Percentiles rank a stretch among this genome's conserved stretches.
Evolutionary conservation across 2,329 filamentous ascomycete genomes (phyloP).

Genomic region (Fusarium aywerte): DNA sequence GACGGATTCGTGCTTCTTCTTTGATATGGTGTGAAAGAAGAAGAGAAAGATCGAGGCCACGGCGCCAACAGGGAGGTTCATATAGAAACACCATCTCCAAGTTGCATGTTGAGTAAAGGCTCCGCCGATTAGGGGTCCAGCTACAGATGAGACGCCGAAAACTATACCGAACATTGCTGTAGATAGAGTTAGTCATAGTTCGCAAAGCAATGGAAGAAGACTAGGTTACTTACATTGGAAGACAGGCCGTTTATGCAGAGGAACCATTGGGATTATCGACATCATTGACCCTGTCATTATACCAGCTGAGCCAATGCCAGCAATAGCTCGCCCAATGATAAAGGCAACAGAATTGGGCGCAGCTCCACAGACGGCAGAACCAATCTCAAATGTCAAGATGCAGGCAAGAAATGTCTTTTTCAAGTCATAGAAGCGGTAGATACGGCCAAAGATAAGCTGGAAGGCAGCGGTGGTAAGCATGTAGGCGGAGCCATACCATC

Average conservation of each 20-base stretch:
- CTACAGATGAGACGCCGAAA: conserved; percentile 65
- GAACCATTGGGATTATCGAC: conserved; percentile 67
- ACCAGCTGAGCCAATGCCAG: conserved; percentile 66
- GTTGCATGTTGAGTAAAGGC: conserved; percentile 60
- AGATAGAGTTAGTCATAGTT: conserved; percentile 20
- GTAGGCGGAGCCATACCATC: conserved; percentile 72
- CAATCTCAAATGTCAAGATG: conserved; percentile 64
- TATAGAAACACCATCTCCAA: conserved; percentile 70
- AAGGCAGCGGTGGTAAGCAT: conserved; percentile 68
- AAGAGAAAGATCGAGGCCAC: conserved; percentile 61
- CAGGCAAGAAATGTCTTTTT: conserved; percentile 60
- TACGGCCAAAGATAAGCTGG: conserved; percentile 63
- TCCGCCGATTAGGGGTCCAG: conserved; percentile 65
- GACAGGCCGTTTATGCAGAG: conserved; percentile 68
- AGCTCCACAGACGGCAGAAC: conserved; percentile 65
- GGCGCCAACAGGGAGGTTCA: conserved; percentile 67
- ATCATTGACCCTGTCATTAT: conserved; percentile 68
- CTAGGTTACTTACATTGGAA: conserved; percentile 58
- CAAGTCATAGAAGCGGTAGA: conserved; percentile 65
- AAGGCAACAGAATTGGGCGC: conserved; percentile 65
- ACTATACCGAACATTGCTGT: conserved; percentile 64
- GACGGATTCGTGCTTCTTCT: conserved; percentile 46
- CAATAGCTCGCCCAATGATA: conserved; percentile 67
- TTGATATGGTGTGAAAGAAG: conserved; percentile 60
- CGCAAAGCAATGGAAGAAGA: not conserved